phyloP scores from a whole-genome alignment of 2,329 filamentous ascomycete genomes.

The Alternaria postmessia region DNA sequence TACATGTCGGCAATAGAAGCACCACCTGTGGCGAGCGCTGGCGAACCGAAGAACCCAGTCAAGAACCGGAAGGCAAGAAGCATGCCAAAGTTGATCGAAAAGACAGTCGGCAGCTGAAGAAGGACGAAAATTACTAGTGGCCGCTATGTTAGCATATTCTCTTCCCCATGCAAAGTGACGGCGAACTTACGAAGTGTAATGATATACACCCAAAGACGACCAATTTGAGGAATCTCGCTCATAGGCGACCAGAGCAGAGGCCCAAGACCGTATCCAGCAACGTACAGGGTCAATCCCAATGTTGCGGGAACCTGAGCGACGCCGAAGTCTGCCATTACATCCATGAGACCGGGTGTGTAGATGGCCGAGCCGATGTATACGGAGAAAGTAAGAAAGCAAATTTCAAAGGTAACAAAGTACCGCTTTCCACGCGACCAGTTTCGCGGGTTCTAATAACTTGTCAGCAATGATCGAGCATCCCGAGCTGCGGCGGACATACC shows the following conservation, averaged over 20 bases:
- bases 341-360: slow-evolving; percentile 55
- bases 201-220: slow-evolving; percentile 51
- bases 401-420: slow-evolving; percentile 55
- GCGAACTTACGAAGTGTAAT: slow-evolving; percentile 24
- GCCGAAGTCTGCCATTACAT: slow-evolving; percentile 61
- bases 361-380: slow-evolving; percentile 62
- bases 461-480: neutral
- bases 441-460: slow-evolving; percentile 50
- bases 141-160: neutral
- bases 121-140: slow-evolving; percentile 55
- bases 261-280: slow-evolving; percentile 44
- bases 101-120: slow-evolving; percentile 56
- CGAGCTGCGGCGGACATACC: slow-evolving; percentile 19
- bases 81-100: slow-evolving; percentile 60
- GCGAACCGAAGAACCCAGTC: slow-evolving; percentile 59
- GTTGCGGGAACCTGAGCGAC: slow-evolving; percentile 59
- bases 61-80: slow-evolving; percentile 61
- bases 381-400: slow-evolving; percentile 61
- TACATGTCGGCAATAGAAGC: slow-evolving; percentile 59
- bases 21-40: slow-evolving; percentile 56
- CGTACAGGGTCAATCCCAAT: slow-evolving; percentile 54
- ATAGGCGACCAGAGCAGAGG: slow-evolving; percentile 53
- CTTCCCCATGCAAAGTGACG: no score
- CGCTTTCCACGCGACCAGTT: slow-evolving; percentile 59
- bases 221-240: slow-evolving; percentile 59